Conservation (phyloP, 495 filamentous ascomycete species). For the Platismatia glauca region DNA sequence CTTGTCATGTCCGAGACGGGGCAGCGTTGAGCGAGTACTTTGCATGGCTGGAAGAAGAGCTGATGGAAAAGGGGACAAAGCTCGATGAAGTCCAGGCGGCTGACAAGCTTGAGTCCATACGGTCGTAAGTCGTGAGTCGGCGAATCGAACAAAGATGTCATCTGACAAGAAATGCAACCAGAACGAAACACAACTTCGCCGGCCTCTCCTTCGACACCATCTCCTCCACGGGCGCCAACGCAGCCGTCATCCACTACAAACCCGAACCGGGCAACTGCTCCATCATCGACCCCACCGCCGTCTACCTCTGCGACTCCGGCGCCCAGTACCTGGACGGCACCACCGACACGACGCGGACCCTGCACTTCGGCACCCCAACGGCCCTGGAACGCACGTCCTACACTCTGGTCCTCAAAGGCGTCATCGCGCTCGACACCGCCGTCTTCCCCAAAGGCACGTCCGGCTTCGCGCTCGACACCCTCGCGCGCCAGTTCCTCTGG, state of each 20-base stretch:
- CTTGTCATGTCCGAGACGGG: conserved; percentile 90
- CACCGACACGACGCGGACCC: conserved; percentile 88
- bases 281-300: conserved; percentile 71
- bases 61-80: conserved; percentile 59
- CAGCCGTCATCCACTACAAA: conserved; percentile 95
- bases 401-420: conserved; percentile 92
- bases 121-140: conserved; percentile 36
- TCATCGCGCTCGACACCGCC: conserved; percentile 78
- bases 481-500: conserved; percentile 92
- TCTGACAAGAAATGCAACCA: conserved; percentile 31
- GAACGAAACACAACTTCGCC: conserved; percentile 62
- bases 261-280: conserved; percentile 77
- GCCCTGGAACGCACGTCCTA: conserved; percentile 84
- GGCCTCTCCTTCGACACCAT: conserved; percentile 95
- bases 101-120: conserved; percentile 77
- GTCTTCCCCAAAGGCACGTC: conserved; percentile 93
- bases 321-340: conserved; percentile 94
- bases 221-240: conserved; percentile 89
- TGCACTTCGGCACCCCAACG: conserved; percentile 84
- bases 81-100: conserved; percentile 87
- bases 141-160: not conserved
- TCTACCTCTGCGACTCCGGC: conserved; percentile 96
- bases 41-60: conserved; percentile 89
- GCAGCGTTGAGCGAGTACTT: conserved; percentile 89
- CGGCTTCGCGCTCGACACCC: conserved; percentile 80